Evolutionary conservation across 768 basidiomycete genomes (phyloP), one percentile per base, ranked within the genome.

Genomic region (Tephrocybe sp.): DNA sequence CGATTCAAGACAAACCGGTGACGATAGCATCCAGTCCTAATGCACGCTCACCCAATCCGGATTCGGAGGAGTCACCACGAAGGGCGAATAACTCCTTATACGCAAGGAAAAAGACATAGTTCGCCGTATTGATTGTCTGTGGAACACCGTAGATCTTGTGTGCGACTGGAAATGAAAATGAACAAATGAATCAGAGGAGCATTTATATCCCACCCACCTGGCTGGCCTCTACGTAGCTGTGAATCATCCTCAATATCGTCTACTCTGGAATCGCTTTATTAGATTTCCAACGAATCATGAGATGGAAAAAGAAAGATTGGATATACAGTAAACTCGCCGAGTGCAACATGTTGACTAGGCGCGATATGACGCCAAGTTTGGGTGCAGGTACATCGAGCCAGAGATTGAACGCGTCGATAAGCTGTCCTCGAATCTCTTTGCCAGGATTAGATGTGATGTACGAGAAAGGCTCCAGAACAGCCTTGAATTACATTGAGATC

Each of bases 71-170:
- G 21, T 38, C 37, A 5, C 61, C 61, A 41, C 80, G 69, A 37
- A 91, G 74, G 10, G 73, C 71, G 55, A 87, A 82, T 1, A 97
- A 77, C 56, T 95, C 90, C 57, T 92, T 79, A 63, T 86, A 94
- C 0, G 94, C 95, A 36, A 92, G 79, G 61, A 98, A 99, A 63
- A 95, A 97, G 23, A 94, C 92, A 56, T 97, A 98, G 62, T 97
- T 97, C 0, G 95, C 95, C 0, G 88, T 84, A 64, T 99, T 99
- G 70, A 99, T 94, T 0, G 95, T 97, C 63, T 97, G 95, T 0
- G 95, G 92, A 2, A 97, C 71, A 1, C 95, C 95, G 59, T 95
- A 99, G 57, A 99, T 95, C 71, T 91, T 91, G 71, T 99, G 94
- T 0, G 91, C 83, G 19, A 94, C 94, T 86, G 54, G 1, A 22